These are phyloP conservation scores for Phytophthora meadii DNA, from an alignment of 352 stramenopile species.

Conservation along the genomic window DNA sequence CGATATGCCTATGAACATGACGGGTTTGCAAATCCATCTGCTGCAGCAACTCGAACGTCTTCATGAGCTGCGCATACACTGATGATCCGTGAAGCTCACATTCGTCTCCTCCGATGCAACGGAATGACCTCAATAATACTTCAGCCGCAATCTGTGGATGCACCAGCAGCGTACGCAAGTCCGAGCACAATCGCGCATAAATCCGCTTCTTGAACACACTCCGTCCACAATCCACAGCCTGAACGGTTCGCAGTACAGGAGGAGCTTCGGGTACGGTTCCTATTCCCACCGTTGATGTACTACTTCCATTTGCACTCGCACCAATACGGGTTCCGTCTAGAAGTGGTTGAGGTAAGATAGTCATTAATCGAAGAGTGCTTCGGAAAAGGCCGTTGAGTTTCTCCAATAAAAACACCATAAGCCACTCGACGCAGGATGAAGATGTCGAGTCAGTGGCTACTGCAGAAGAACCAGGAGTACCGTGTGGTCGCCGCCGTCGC, in stretches of 20 bases:
- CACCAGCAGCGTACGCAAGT: slow-evolving; percentile 79
- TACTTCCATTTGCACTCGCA: slow-evolving; percentile 20
- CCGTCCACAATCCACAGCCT: slow-evolving; percentile 68
- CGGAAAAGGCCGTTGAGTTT: slow-evolving; percentile 74
- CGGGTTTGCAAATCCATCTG: slow-evolving; percentile 85
- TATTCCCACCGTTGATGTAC: slow-evolving; percentile 29
- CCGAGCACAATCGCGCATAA: slow-evolving; percentile 82
- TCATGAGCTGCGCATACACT: slow-evolving; percentile 64
- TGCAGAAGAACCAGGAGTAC: slow-evolving; percentile 12
- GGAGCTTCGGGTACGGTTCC: slow-evolving; percentile 26
- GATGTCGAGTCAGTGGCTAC: slow-evolving; percentile 24
- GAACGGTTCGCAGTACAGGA: slow-evolving; percentile 46
- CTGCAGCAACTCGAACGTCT: slow-evolving; percentile 70
- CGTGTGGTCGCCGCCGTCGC: slow-evolving; percentile 17
- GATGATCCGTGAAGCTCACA: slow-evolving; percentile 42
- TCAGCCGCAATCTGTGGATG: slow-evolving; percentile 68
- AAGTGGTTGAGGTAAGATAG: slow-evolving; percentile 42
- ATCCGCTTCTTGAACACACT: slow-evolving; percentile 83
- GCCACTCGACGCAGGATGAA: slow-evolving; percentile 63
- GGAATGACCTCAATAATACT: slow-evolving; percentile 68
- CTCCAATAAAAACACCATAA: slow-evolving; percentile 71
- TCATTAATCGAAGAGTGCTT: slow-evolving; percentile 65
- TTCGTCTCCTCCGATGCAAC: slow-evolving; percentile 34
- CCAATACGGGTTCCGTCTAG: slow-evolving; percentile 15
- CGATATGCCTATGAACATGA: slow-evolving; percentile 73